phyloP scores from a whole-genome alignment of 441 rosid genomes.

The Euphorbia celastroides region DNA sequence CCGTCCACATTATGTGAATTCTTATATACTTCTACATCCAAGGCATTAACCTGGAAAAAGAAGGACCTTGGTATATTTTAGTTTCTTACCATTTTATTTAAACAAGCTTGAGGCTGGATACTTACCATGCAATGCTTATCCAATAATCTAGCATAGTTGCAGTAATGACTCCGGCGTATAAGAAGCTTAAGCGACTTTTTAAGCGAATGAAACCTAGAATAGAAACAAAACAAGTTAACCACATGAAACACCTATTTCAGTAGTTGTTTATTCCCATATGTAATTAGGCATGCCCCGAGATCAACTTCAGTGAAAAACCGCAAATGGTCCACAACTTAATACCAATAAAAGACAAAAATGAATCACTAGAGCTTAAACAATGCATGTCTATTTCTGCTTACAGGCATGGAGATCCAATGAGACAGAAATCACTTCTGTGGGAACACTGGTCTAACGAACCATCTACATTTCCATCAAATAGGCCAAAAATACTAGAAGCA shows the following conservation, averaged over 20 bases:
- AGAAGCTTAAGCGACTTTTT: slow-evolving; percentile 48
- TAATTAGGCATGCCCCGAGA: background rate
- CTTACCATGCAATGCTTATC: slow-evolving; percentile 67
- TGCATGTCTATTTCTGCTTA: slow-evolving; percentile 38
- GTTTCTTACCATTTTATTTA: slow-evolving; percentile 1
- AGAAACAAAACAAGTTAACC: slow-evolving; percentile 15
- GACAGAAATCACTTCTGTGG: slow-evolving; percentile 35
- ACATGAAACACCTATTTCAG: background rate
- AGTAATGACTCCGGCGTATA: slow-evolving; percentile 41
- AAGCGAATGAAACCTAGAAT: slow-evolving; percentile 59
- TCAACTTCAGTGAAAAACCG: slow-evolving; percentile 1
- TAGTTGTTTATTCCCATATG: background rate
- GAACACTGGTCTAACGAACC: slow-evolving; percentile 37
- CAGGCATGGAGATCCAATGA: slow-evolving; percentile 62
- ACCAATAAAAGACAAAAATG: background rate
- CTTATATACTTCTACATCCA: slow-evolving; percentile 13
- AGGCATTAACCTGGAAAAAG: slow-evolving; percentile 31
- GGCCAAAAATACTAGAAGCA: slow-evolving; percentile 49
- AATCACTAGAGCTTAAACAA: background rate
- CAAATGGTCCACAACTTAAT: background rate
- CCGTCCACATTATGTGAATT: slow-evolving; percentile 21
- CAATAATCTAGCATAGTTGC: slow-evolving; percentile 53
- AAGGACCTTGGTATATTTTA: background rate
- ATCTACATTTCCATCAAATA: slow-evolving; percentile 31
- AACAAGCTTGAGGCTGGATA: slow-evolving; percentile 5